Percentiles rank a stretch among this genome's conserved stretches.
Evolutionary conservation across 352 stramenopile species (phyloP).

Genomic region (Phytopythium delawarense): DNA sequence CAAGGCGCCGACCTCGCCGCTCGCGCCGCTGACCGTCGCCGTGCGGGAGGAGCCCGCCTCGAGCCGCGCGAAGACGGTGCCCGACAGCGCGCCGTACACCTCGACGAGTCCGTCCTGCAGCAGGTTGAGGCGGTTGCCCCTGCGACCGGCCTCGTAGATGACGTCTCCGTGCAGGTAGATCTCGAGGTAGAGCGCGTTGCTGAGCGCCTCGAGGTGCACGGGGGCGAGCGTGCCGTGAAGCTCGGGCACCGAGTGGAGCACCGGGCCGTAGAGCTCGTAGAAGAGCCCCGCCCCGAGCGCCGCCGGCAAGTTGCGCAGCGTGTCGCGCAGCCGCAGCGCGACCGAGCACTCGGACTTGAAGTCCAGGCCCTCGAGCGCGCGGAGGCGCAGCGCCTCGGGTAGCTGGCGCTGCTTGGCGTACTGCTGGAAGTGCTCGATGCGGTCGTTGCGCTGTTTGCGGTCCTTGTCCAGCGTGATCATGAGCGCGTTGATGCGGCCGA

Average conservation of each 20-base stretch:
- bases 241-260: constrained; percentile 30
- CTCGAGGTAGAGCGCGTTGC: constrained; percentile 42
- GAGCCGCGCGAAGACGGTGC: constrained; percentile 31
- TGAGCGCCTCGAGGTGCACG: constrained; percentile 46
- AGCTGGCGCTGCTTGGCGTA: constrained; percentile 57
- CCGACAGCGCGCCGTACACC: constrained; percentile 28
- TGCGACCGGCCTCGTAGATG: constrained; percentile 45
- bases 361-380: constrained; percentile 41
- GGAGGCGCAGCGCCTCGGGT: constrained; percentile 31
- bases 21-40: constrained; percentile 9
- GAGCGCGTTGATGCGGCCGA: constrained; percentile 61
- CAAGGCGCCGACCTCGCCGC: constrained; percentile 22
- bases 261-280: constrained; percentile 44
- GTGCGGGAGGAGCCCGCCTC: constrained; percentile 1
- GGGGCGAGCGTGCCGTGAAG: constrained; percentile 27
- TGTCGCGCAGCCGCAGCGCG: constrained; percentile 27
- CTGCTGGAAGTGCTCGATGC: constrained; percentile 61
- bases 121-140: constrained; percentile 40
- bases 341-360: constrained; percentile 55
- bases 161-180: constrained; percentile 63
- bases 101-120: constrained; percentile 50
- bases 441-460: constrained; percentile 42
- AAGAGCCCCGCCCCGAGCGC: constrained; percentile 35
- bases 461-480: constrained; percentile 66
- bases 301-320: constrained; percentile 42